Percentiles rank a stretch among this genome's conserved stretches.
Evolutionary conservation across 768 basidiomycete species (phyloP).

Genomic region (Russula brevipes): DNA sequence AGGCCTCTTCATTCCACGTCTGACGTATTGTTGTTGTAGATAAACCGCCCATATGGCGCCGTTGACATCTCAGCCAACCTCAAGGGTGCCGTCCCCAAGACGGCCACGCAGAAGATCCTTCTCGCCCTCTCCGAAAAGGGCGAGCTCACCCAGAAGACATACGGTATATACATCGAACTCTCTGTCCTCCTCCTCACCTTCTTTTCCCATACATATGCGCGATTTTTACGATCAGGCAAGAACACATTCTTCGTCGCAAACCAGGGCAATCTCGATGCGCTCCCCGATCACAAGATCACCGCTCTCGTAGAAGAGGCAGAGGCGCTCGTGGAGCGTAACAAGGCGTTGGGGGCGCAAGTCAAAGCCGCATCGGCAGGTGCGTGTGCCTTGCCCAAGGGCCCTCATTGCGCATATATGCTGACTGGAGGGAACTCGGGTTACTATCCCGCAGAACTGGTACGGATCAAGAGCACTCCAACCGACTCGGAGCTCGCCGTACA

Average conservation of each 20-base stretch:
- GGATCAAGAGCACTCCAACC: conserved; percentile 60
- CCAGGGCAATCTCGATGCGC: conserved; percentile 62
- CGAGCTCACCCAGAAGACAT: conserved; percentile 73
- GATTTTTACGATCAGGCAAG: conserved; percentile 50
- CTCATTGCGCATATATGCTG: conserved; percentile 11
- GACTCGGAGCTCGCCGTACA: conserved; percentile 58
- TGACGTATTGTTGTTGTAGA: conserved; percentile 39
- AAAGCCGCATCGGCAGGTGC: conserved; percentile 46
- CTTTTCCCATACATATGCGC: background rate
- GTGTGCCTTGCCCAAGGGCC: background rate
- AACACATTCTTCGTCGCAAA: conserved; percentile 84
- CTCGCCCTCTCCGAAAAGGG: conserved; percentile 80
- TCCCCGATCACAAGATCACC: conserved; percentile 57
- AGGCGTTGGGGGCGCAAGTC: conserved; percentile 44
- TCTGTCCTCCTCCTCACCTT: background rate
- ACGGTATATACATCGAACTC: conserved; percentile 45
- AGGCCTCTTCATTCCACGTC: no score
- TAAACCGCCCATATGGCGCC: conserved; percentile 92
- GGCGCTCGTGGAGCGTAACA: conserved; percentile 55
- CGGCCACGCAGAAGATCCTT: conserved; percentile 80
- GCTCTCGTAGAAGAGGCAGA: conserved; percentile 57
- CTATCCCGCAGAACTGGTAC: conserved; percentile 51
- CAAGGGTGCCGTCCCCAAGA: conserved; percentile 82
- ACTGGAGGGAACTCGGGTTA: background rate
- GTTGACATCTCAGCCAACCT: conserved; percentile 90